Base-by-base conservation (phyloP, 164 flowering plant species). In the Piper longum region DNA sequence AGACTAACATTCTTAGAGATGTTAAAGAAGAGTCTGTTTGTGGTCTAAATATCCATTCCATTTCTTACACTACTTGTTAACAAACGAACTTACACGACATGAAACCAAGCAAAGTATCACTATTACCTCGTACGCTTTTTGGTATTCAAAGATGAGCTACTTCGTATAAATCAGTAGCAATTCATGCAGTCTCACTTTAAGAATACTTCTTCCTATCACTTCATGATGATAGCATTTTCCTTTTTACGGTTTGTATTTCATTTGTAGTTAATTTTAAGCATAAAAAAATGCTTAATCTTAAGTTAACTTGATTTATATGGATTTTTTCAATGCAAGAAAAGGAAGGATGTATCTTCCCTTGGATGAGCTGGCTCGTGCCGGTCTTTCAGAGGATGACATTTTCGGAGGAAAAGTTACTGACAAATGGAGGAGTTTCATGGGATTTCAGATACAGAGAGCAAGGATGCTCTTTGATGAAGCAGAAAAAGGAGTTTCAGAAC, bases 21-120 rank as follows among this genome's bases (percentile, higher is more conserved):
- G 95, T 90, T 60, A 91, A 95, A 65, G 97, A 90, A 75, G 97
- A 90, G 95, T 90, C 79, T 82, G 97, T 70, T 18, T 36, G 7
- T 48, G 12, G 62, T 7, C 42, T 60, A 45, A 60, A 43, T 60
- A n/a, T 60, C 62, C 41, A 54, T 26, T 19, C 18, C 40, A 12
- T 41, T n/a, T 63, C 41, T 63, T 14, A 36, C 1, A 17, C 36
- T 26, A 26, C 36, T 17, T 51, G 36, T 13, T 51, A 40, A 48
- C 5, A 26, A 62, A 41, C 16, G 52, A 19, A 16, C 7, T 17
- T 17, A 5, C 7, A 16, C 0, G 4, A 19, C 59, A 17, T 5
- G 17, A 9, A 17, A 19, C 2, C 59, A 56, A n/a, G 36, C 36
- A 26, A 26, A n/a, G n/a, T n/a, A n/a, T n/a, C 36, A 0, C 36